These are phyloP conservation scores for Colletotrichum tabaci DNA, from an alignment of 2,329 filamentous ascomycete species.

Conservation along the genomic window DNA sequence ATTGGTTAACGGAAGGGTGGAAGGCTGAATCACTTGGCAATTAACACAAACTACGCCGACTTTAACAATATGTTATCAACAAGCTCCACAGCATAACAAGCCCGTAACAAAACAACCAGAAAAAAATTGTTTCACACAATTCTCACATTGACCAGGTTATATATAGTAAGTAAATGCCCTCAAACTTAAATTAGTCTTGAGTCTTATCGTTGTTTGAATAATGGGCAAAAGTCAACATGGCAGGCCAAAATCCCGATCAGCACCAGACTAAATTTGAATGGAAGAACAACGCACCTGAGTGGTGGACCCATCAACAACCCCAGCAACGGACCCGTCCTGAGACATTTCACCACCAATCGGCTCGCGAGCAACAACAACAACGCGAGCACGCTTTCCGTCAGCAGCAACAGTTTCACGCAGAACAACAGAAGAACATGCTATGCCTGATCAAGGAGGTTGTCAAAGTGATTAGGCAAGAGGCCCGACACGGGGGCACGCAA, in stretches of 20 bases:
- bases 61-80: neutral
- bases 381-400: neutral
- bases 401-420: neutral
- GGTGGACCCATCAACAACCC: neutral
- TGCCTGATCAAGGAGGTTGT: neutral
- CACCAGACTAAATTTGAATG: neutral
- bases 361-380: neutral
- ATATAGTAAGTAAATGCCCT: neutral
- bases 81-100: neutral
- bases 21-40: neutral
- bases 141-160: neutral
- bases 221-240: neutral
- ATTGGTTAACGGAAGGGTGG: neutral
- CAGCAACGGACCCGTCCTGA: neutral
- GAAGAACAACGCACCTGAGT: neutral
- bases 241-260: neutral
- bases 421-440: neutral
- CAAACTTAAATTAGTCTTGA: neutral
- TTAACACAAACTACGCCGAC: neutral
- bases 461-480: neutral
- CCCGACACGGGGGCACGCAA: neutral
- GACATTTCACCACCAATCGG: neutral
- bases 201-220: neutral
- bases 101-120: neutral
- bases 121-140: neutral